Evolutionary conservation across 306 rosid genomes (phyloP).

Genomic region (Citrullus amarus): DNA sequence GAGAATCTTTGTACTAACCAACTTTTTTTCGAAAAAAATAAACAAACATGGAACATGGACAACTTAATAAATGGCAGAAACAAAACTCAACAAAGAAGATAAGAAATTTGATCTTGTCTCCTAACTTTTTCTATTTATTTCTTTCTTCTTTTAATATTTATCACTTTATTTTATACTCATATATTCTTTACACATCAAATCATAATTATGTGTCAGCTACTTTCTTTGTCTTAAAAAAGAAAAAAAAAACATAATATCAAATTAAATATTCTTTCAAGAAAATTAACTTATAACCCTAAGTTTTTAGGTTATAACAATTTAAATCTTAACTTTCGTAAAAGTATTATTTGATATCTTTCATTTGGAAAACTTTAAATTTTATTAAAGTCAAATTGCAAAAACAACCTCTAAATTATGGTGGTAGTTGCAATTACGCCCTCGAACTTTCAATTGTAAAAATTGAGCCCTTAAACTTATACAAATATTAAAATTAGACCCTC

Average conservation of each 20-base stretch:
- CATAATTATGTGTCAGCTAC: not conserved
- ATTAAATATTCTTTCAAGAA: not conserved
- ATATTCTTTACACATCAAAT: not conserved
- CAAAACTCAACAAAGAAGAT: not conserved
- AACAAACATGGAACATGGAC: not conserved
- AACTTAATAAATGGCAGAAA: not conserved
- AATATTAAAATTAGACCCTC: too few relatives aligned
- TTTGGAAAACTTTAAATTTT: too few relatives aligned
- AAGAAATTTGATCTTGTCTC: not conserved
- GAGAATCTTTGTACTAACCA: not conserved
- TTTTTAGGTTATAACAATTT: too few relatives aligned
- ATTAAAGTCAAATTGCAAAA: too few relatives aligned
- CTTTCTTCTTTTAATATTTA: not conserved
- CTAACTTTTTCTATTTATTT: not conserved
- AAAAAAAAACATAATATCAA: not conserved
- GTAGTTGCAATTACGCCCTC: too few relatives aligned
- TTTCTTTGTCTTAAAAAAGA: not conserved
- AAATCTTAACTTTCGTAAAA: too few relatives aligned
- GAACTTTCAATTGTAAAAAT: too few relatives aligned
- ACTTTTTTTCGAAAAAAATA: not conserved
- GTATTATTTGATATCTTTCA: too few relatives aligned
- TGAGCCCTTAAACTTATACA: too few relatives aligned
- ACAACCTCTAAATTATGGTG: too few relatives aligned
- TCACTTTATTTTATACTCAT: not conserved
- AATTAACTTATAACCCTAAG: too few relatives aligned